Percentiles rank a stretch among this genome's conserved stretches.
Conservation (phyloP, 441 rosid species). For the Adansonia gregorii region DNA sequence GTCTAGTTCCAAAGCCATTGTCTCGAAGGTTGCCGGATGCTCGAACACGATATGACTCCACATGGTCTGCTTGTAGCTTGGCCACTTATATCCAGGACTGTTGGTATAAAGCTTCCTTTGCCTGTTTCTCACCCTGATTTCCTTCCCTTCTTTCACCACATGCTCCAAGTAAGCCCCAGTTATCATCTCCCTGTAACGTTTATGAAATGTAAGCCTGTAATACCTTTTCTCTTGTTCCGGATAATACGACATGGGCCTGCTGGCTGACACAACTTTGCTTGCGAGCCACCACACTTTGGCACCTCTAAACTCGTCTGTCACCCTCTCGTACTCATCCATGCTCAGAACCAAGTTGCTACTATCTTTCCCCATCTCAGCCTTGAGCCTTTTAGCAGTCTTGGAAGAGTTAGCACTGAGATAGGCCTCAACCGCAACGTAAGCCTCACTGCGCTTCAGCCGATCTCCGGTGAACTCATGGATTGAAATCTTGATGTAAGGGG, state of each 20-base stretch:
- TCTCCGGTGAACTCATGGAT: conserved; percentile 59
- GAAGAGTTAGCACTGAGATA: conserved; percentile 53
- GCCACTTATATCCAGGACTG: conserved; percentile 31
- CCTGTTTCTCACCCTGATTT: conserved; percentile 49
- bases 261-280: conserved; percentile 38
- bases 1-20: conserved; percentile 70
- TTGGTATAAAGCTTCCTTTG: conserved; percentile 69
- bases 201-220: conserved; percentile 66
- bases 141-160: conserved; percentile 60
- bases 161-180: conserved; percentile 57
- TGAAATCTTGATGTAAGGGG: conserved; percentile 58
- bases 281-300: conserved; percentile 60
- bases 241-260: conserved; percentile 38
- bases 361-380: conserved; percentile 63
- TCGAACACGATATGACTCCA: conserved; percentile 79
- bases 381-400: conserved; percentile 51
- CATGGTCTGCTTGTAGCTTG: conserved; percentile 55
- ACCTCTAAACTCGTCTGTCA: conserved; percentile 53
- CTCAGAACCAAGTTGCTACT: conserved; percentile 52
- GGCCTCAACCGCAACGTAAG: conserved; percentile 60
- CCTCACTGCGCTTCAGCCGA: conserved; percentile 60
- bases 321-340: conserved; percentile 67
- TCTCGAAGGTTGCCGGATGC: conserved; percentile 76
- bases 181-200: conserved; percentile 51
- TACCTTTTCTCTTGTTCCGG: conserved; percentile 56